Evolutionary conservation across 148 eudicot species (phyloP), one percentile per base, ranked within the genome.

Genomic region (Vaccinium myrtillus): DNA sequence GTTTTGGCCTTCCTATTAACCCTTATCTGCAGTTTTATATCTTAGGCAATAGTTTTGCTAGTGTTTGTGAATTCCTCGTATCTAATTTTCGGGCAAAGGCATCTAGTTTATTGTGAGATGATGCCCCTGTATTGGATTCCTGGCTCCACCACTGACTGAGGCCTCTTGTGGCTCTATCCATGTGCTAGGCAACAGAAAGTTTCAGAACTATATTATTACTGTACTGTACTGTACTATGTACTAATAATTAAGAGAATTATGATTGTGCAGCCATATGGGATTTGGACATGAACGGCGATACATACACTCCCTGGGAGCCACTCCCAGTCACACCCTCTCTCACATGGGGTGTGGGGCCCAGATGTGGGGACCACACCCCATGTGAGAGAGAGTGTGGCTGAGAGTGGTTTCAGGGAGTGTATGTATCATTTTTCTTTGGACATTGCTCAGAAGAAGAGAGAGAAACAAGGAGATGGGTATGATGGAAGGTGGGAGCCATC

Each of bases 391-490:
- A n/a, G n/a, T n/a, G n/a, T n/a, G n/a, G n/a, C n/a, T n/a, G n/a
- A n/a, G n/a, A n/a, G n/a, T n/a, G n/a, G n/a, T n/a, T n/a, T n/a
- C n/a, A n/a, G n/a, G n/a, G n/a, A n/a, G n/a, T n/a, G n/a, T n/a
- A n/a, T n/a, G n/a, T n/a, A n/a, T n/a, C n/a, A n/a, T n/a, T n/a
- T n/a, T n/a, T n/a, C n/a, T 54, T 14, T 3, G 71, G 54, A 54
- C 46, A 30, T n/a, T 7, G 8, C 14, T 30, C 55, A 73, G 30
- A 18, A 50, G 77, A 53, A 36, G 32, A 71, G 78, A 71, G 55
- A 82, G 55, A 82, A 82, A 71, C 69, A 73, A 82, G 36, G 84
- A 73, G 48, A 65, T 73, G 65, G 11, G 73, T 46, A 75, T 75
- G 85, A 46, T 75, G 27, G 71, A 48, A 48, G 36, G 39, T 50